These are phyloP conservation scores for Verticillium dahliae DNA, from an alignment of 2,329 filamentous ascomycete genomes.

Conservation along the genomic window DNA sequence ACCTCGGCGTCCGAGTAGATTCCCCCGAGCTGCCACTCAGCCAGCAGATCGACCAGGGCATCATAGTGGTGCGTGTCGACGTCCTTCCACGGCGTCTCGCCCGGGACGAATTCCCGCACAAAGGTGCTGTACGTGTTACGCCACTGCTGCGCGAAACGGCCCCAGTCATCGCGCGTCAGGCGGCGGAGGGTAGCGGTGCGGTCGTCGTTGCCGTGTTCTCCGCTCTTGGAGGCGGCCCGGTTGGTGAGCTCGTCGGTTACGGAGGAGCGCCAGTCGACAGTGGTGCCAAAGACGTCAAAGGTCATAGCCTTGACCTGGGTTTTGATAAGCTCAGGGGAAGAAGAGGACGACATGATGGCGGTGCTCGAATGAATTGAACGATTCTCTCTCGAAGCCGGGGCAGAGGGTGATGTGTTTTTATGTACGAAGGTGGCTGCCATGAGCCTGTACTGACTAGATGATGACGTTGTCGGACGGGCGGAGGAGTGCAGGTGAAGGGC, in stretches of 20 bases:
- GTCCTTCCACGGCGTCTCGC: conserved; percentile 51
- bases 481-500: background rate
- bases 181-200: conserved; percentile 38
- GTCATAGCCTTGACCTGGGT: conserved; percentile 49
- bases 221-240: conserved; percentile 37
- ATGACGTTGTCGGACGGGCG: background rate
- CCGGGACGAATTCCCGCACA: conserved; percentile 43
- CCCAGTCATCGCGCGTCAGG: conserved; percentile 55
- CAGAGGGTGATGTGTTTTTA: background rate
- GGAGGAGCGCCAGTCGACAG: conserved; percentile 69
- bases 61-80: conserved; percentile 67
- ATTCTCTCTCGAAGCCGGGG: too few species aligned
- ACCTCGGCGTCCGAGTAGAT: conserved; percentile 64
- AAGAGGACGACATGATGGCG: conserved; percentile 16
- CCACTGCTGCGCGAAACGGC: conserved; percentile 64
- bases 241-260: conserved; percentile 53
- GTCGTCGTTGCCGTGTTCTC: conserved; percentile 33
- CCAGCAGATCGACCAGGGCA: conserved; percentile 53
- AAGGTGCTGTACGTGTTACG: conserved; percentile 57
- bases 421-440: background rate
- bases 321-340: conserved; percentile 1
- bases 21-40: conserved; percentile 44
- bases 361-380: background rate
- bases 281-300: conserved; percentile 76
- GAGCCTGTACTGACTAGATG: too few species aligned